Conservation (phyloP, 208 protist genomes). For the Leishmania tarentolae region DNA sequence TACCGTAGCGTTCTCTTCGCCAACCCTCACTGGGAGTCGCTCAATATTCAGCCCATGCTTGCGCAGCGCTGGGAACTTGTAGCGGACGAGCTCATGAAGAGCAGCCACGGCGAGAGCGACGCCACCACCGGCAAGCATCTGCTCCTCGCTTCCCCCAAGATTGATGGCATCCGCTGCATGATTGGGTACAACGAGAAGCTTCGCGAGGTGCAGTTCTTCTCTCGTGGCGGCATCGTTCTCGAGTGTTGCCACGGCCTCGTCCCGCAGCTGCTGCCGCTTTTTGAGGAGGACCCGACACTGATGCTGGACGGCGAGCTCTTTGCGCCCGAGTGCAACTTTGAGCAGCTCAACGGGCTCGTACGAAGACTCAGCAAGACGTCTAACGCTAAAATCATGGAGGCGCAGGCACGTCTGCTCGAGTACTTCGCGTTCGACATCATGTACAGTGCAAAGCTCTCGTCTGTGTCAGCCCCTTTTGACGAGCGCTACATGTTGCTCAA, state of each 20-base stretch:
- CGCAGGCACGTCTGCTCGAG: conserved; percentile 67
- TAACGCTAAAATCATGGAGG: conserved; percentile 35
- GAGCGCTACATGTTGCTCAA: conserved; percentile 85
- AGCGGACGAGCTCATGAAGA: conserved; percentile 43
- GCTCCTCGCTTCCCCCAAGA: conserved; percentile 86
- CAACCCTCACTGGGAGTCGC: conserved; percentile 84
- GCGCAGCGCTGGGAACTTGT: conserved; percentile 85
- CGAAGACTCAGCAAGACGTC: conserved; percentile 47
- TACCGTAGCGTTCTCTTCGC: conserved; percentile 77
- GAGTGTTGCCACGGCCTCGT: conserved; percentile 83
- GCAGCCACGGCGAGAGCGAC: conserved; percentile 7
- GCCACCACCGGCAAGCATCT: conserved; percentile 26
- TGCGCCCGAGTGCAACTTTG: conserved; percentile 83
- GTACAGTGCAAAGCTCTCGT: conserved; percentile 66
- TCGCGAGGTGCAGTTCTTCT: conserved; percentile 83
- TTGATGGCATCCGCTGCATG: conserved; percentile 90
- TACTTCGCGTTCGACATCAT: conserved; percentile 93
- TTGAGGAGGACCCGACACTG: conserved; percentile 67
- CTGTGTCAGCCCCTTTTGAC: conserved; percentile 59
- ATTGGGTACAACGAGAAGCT: conserved; percentile 69
- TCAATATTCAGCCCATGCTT: conserved; percentile 89
- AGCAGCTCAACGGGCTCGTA: conserved; percentile 85
- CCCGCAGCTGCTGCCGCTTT: conserved; percentile 71
- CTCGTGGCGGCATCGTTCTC: conserved; percentile 82
- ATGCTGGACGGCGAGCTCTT: conserved; percentile 90